Conservation (phyloP, 352 stramenopile species). For the Labyrinthula sp. region DNA sequence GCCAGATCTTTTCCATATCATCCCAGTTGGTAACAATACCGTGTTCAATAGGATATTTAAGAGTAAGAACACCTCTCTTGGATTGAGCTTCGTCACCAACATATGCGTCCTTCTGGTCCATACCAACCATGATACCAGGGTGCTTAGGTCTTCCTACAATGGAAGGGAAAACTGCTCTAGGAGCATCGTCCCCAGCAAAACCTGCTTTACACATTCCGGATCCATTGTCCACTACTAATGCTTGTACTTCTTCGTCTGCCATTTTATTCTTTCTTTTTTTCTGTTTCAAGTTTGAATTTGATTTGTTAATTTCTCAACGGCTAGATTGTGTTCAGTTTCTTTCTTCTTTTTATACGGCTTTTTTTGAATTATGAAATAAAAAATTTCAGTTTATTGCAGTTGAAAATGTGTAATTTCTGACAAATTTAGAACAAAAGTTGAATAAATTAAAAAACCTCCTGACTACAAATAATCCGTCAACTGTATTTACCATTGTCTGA, state of each 20-base stretch:
- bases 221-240: conserved; percentile 70
- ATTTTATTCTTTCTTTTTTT: conserved; percentile 17
- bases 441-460: too few species aligned
- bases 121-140: conserved; percentile 84
- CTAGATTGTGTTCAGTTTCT: too few species aligned
- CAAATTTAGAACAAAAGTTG: too few species aligned
- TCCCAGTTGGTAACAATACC: conserved; percentile 98
- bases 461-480: too few species aligned
- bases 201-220: conserved; percentile 97
- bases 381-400: too few species aligned
- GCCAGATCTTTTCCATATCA: conserved; percentile 99
- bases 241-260: conserved; percentile 23
- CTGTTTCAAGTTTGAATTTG: conserved; percentile 2
- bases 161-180: conserved; percentile 73
- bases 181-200: conserved; percentile 76
- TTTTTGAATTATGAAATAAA: too few species aligned
- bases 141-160: conserved; percentile 57
- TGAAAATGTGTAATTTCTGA: too few species aligned
- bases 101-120: conserved; percentile 79
- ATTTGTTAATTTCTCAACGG: too few species aligned
- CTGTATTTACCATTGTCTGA: too few species aligned
- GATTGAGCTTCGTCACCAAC: conserved; percentile 70
- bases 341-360: too few species aligned
- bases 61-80: conserved; percentile 69
- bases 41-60: conserved; percentile 94